Percentiles rank a stretch among this genome's conserved stretches.
Conservation (phyloP, 495 filamentous ascomycete species). For the Aspergillus steynii region DNA sequence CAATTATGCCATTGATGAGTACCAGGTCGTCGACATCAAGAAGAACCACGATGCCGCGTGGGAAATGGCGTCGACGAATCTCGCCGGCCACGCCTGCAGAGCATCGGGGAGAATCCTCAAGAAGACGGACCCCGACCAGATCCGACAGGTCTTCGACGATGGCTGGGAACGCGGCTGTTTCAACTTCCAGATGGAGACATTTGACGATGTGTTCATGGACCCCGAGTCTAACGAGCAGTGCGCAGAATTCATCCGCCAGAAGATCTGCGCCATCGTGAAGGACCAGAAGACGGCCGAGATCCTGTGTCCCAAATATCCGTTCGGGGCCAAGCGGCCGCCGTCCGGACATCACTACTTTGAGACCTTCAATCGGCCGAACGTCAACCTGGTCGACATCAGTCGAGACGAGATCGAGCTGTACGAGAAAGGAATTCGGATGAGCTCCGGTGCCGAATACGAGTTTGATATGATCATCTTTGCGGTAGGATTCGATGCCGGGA, state of each 20-base stretch:
- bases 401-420: conserved; percentile 20
- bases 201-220: conserved; percentile 29
- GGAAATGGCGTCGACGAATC: not conserved
- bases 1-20: not conserved
- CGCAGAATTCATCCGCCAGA: conserved; percentile 32
- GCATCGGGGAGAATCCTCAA: not conserved
- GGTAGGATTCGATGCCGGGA: conserved; percentile 37
- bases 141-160: conserved; percentile 24
- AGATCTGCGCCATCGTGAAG: conserved; percentile 28
- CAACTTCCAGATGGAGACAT: conserved; percentile 29
- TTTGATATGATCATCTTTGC: conserved; percentile 44
- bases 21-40: not conserved
- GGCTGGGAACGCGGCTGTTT: conserved; percentile 30
- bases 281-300: conserved; percentile 30
- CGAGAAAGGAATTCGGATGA: conserved; percentile 29
- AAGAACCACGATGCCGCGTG: conserved; percentile 9
- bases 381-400: conserved; percentile 33
- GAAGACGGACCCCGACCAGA: not conserved
- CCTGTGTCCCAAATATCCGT: conserved; percentile 31
- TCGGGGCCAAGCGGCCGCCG: conserved; percentile 29
- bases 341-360: conserved; percentile 39
- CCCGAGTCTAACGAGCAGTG: conserved; percentile 25
- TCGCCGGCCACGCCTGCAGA: not conserved
- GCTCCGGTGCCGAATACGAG: conserved; percentile 32
- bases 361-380: conserved; percentile 35